Conservation (phyloP, 305 asterid genomes). For the Fraxinus albicans region DNA sequence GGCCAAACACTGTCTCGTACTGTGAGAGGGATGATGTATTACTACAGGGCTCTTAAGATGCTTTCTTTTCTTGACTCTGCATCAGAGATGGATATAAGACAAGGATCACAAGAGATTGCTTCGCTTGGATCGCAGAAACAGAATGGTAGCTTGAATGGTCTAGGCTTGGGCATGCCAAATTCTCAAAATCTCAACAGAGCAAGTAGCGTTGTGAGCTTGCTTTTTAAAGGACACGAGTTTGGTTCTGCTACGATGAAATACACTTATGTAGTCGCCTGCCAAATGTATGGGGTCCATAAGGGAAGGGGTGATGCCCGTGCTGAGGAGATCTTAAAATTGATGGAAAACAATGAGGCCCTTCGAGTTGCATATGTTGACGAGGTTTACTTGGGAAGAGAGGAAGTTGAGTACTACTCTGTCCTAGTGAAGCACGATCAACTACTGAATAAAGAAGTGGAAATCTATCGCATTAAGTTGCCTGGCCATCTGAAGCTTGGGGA, state of each 20-base stretch:
- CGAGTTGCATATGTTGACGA: slow-evolving; percentile 96
- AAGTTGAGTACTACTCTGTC: slow-evolving; percentile 79
- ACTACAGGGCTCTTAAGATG: slow-evolving; percentile 88
- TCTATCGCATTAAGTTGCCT: slow-evolving; percentile 83
- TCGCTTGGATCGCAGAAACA: slow-evolving; percentile 47
- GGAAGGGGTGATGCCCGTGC: slow-evolving; percentile 75
- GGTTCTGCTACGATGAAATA: slow-evolving; percentile 83
- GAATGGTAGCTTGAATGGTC: slow-evolving; percentile 33
- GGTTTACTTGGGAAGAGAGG: slow-evolving; percentile 70
- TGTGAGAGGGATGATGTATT: slow-evolving; percentile 97
- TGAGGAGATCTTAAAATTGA: slow-evolving; percentile 75
- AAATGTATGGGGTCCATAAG: slow-evolving; percentile 88
- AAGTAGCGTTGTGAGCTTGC: slow-evolving; percentile 68
- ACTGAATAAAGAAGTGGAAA: slow-evolving; percentile 67
- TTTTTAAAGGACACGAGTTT: slow-evolving; percentile 74
- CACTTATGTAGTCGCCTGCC: slow-evolving; percentile 90
- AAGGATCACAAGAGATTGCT: slow-evolving; percentile 58
- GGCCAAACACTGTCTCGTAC: slow-evolving; percentile 95
- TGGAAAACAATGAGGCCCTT: slow-evolving; percentile 89
- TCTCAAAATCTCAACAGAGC: slow-evolving; percentile 59
- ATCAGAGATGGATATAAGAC: slow-evolving; percentile 79
- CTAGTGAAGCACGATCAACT: slow-evolving; percentile 89
- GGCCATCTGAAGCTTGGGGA: slow-evolving; percentile 95
- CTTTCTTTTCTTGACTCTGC: slow-evolving; percentile 90
- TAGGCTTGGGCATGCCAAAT: slow-evolving; percentile 28